Conservation (phyloP, 768 basidiomycete species). For the Coprinopsis cinerea region DNA sequence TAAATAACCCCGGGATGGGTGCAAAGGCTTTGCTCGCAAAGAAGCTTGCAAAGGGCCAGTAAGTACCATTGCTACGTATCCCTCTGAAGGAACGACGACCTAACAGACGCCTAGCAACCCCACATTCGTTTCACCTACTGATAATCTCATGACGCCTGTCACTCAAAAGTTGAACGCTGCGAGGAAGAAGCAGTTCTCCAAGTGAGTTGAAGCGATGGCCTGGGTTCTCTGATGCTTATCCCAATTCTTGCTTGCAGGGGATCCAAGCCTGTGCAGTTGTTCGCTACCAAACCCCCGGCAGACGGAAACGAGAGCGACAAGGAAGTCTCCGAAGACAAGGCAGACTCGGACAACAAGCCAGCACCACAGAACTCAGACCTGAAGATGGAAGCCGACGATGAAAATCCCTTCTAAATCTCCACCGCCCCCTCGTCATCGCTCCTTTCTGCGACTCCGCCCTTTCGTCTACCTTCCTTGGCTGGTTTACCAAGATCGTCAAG, state of each 20-base stretch:
- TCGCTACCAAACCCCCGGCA: slow-evolving; percentile 30
- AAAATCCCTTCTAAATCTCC: slow-evolving; percentile 63
- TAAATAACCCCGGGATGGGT: slow-evolving; percentile 67
- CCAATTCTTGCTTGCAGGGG: slow-evolving; percentile 36
- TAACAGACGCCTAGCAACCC: slow-evolving; percentile 57
- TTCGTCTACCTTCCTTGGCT: background rate
- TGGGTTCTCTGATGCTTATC: no score
- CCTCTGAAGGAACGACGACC: background rate
- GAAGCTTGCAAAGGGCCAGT: slow-evolving; percentile 88
- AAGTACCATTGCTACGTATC: slow-evolving; percentile 24
- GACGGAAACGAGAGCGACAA: slow-evolving; percentile 35
- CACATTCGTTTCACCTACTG: slow-evolving; percentile 86
- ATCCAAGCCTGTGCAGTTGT: slow-evolving; percentile 57
- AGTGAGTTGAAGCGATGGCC: slow-evolving; percentile 42
- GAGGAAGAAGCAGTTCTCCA: slow-evolving; percentile 90
- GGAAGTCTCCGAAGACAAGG: slow-evolving; percentile 14
- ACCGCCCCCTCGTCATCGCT: background rate
- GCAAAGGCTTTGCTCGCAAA: slow-evolving; percentile 91
- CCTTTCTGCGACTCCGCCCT: background rate
- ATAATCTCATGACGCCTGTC: slow-evolving; percentile 90
- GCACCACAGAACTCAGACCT: slow-evolving; percentile 17
- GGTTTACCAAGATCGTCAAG: background rate
- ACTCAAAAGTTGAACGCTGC: slow-evolving; percentile 88
- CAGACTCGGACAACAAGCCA: background rate
- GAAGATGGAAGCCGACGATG: slow-evolving; percentile 47